These are phyloP conservation scores for Ananas comosus DNA, from an alignment of 176 grass and related monocot species.

Conservation along the genomic window DNA sequence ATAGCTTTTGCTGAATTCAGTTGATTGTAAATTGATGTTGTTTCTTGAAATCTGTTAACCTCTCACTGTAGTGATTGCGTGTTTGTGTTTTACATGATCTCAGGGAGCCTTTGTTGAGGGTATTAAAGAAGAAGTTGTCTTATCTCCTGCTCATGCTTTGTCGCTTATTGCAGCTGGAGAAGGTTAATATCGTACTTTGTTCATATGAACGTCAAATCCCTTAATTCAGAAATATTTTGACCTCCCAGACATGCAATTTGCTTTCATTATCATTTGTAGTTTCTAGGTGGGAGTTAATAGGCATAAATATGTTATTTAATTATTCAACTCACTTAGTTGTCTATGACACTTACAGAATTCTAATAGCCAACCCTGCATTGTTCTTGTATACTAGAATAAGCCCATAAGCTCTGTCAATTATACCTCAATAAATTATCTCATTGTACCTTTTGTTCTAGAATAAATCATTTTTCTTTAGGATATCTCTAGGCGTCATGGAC, in stretches of 20 bases:
- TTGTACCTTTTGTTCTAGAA: slow-evolving; percentile 10
- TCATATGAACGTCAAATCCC: background rate
- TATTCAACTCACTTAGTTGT: too few species aligned
- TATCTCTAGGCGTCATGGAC: too few species aligned
- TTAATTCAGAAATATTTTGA: background rate
- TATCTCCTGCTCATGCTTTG: slow-evolving; percentile 96
- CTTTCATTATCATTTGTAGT: too few species aligned
- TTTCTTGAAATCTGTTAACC: background rate
- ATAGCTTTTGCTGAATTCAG: background rate
- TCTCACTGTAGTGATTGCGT: slow-evolving; percentile 1
- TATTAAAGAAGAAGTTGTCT: slow-evolving; percentile 98
- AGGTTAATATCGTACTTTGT: slow-evolving; percentile 39
- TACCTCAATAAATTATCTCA: too few species aligned
- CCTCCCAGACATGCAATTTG: background rate
- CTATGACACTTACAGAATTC: too few species aligned
- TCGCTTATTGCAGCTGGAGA: slow-evolving; percentile 98
- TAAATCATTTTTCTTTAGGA: slow-evolving; percentile 13
- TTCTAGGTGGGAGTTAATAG: too few species aligned
- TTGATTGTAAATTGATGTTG: background rate
- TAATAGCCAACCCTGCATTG: too few species aligned
- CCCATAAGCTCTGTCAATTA: too few species aligned
- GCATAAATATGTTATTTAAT: too few species aligned
- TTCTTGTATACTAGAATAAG: too few species aligned
- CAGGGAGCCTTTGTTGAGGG: slow-evolving; percentile 98
- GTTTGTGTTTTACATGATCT: slow-evolving; percentile 21